Evolutionary conservation across 495 filamentous ascomycete species (phyloP), one percentile per base, ranked within the genome.

Genomic region (Aspergillus incahuasiensis): DNA sequence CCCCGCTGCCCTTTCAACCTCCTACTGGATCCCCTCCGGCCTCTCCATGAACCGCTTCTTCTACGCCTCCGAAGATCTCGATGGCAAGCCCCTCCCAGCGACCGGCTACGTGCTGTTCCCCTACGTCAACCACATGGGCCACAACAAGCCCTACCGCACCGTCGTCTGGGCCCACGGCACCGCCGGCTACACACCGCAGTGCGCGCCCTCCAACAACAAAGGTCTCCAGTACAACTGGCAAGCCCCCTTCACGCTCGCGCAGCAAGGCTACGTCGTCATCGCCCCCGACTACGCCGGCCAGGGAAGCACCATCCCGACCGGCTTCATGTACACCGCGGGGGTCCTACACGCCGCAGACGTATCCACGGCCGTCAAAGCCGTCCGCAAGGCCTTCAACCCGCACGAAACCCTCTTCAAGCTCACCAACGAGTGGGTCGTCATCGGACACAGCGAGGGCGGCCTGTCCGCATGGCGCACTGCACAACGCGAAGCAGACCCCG

Each of bases 221-320:
- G 67, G 62, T 16, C 73, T 84, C 1, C 72, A 66, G 67, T 78
- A 82, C 39, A 63, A 71, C 20, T 68, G 71, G 56, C 35, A 66
- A 12, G 69, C 68, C 1, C 74, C 78, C 0, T 82, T 73, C 53
- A 58, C 69, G 6, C 62, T 83, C 18, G 80, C 73, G 0, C 57
- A 75, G 9, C 64, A 70, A 3, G 81, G 81, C 12, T 82, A 78
- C 55, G 79, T 74, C 15, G 80, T 82, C 6, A 68, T 84, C n/a
- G 79, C 73, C 0, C 67, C 81, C 2, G 81, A 84, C 58, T 83
- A 80, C 58, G 78, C 76, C 5, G 81, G 81, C 1, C 70, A 82
- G 0, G 81, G 81, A 25, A 67, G 63, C 34, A 45, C 57, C 6
- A 71, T 77, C 43, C 52, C 55, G 18, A 65, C 74, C 47, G 77